These are phyloP conservation scores for Papiliotrema flavescens DNA, from an alignment of 1,284 basidiomycete species.

Conservation along the genomic window DNA sequence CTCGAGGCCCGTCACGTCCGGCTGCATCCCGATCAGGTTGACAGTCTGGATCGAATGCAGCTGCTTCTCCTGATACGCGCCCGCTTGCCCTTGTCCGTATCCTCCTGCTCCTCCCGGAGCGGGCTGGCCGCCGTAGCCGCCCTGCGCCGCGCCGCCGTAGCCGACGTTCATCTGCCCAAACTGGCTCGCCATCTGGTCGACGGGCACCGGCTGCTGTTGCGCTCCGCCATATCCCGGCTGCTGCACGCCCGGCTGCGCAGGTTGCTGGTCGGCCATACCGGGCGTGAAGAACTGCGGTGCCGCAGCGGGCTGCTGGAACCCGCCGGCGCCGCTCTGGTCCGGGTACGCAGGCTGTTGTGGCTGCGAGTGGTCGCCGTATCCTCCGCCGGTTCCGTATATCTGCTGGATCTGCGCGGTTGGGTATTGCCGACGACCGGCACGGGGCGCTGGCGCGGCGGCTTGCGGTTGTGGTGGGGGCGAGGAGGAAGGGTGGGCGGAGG, in stretches of 20 bases:
- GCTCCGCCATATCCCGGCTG: background rate
- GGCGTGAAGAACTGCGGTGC: constrained; percentile 76
- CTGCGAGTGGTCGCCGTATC: constrained; percentile 5
- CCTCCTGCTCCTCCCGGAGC: constrained; percentile 6
- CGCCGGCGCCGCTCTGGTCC: background rate
- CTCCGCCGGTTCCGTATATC: constrained; percentile 61
- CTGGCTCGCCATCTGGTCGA: constrained; percentile 73
- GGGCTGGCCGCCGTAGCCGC: background rate
- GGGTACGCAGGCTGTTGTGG: constrained; percentile 4
- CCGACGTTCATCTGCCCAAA: constrained; percentile 81
- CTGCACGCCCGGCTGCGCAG: constrained; percentile 1
- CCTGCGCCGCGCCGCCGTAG: constrained; percentile 5
- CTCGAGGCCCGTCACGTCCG: constrained; percentile 79
- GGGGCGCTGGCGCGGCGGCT: constrained; percentile 46
- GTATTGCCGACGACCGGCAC: constrained; percentile 77
- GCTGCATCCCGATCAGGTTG: constrained; percentile 83
- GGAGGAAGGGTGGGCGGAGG: constrained; percentile 21
- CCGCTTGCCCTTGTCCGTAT: too few species aligned
- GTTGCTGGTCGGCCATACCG: constrained; percentile 57
- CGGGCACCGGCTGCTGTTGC: constrained; percentile 18
- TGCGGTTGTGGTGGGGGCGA: constrained; percentile 38
- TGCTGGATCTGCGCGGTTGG: constrained; percentile 79
- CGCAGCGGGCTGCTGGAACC: constrained; percentile 6
- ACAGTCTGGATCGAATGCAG: constrained; percentile 68
- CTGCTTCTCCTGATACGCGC: constrained; percentile 30